Conservation (phyloP, 371 early-diverging fungal genomes). For the Lichtheimia hyalospora region DNA sequence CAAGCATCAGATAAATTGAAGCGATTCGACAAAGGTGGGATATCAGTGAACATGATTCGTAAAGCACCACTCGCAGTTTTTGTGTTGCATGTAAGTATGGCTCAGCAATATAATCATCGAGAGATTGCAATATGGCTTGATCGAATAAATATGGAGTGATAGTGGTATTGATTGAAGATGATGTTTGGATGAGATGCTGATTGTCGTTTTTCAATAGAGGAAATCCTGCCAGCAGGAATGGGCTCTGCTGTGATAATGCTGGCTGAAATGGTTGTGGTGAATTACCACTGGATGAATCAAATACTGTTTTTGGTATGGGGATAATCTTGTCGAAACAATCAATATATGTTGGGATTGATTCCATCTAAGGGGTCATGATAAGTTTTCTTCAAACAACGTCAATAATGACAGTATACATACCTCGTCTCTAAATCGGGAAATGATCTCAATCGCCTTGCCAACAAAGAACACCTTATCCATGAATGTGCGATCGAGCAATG, state of each 20-base stretch:
- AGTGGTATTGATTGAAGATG: background rate
- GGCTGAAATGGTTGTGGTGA: background rate
- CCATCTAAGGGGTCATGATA: background rate
- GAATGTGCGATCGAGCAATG: conserved; percentile 24
- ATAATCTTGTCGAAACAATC: background rate
- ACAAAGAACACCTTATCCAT: conserved; percentile 24
- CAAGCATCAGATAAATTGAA: conserved; percentile 42
- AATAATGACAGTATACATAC: background rate
- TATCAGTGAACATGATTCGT: conserved; percentile 12
- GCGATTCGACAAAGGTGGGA: conserved; percentile 21
- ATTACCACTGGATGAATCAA: background rate
- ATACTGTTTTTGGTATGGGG: background rate
- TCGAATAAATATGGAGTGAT: conserved; percentile 6
- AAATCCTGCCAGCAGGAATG: conserved; percentile 8
- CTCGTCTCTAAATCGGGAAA: conserved; percentile 3
- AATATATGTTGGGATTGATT: background rate
- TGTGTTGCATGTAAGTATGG: conserved; percentile 8
- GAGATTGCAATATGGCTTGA: conserved; percentile 1
- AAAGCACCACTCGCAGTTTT: conserved; percentile 1
- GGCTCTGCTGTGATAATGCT: background rate
- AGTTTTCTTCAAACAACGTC: too few relatives aligned
- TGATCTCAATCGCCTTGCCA: conserved; percentile 4
- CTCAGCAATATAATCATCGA: conserved; percentile 7
- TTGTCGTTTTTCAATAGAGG: background rate
- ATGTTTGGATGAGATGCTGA: too few relatives aligned